Conservation (phyloP, 495 filamentous ascomycete species). For the Penicillium steckii region DNA sequence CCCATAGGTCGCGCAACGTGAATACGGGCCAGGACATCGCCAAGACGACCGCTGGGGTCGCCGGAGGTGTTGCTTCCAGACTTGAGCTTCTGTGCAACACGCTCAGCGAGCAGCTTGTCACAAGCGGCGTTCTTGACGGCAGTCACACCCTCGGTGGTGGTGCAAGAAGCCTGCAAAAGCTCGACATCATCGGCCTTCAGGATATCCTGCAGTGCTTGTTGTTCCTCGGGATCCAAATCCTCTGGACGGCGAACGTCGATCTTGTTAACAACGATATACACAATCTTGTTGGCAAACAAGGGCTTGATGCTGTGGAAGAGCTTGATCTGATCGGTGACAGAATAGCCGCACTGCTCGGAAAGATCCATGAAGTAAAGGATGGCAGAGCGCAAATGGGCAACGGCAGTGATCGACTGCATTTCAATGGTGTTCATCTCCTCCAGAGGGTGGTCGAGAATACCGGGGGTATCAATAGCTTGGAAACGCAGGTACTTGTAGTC, state of each 20-base stretch:
- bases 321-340: conserved; percentile 83
- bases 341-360: conserved; percentile 96
- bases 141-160: conserved; percentile 91
- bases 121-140: conserved; percentile 93
- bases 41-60: conserved; percentile 74
- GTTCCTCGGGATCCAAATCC: conserved; percentile 79
- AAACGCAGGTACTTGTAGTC: conserved; percentile 98
- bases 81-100: conserved; percentile 94
- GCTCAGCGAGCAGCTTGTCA: conserved; percentile 85
- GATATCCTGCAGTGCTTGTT: conserved; percentile 73
- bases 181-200: conserved; percentile 86
- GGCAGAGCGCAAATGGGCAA: conserved; percentile 91
- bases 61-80: conserved; percentile 68
- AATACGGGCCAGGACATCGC: conserved; percentile 86
- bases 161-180: conserved; percentile 87
- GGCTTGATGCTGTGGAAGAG: conserved; percentile 96
- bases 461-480: conserved; percentile 86
- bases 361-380: conserved; percentile 99
- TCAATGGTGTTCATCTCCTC: conserved; percentile 99
- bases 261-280: conserved; percentile 97
- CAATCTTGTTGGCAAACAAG: conserved; percentile 93
- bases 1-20: conserved; percentile 92
- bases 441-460: conserved; percentile 94
- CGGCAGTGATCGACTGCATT: conserved; percentile 97
- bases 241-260: conserved; percentile 88